Evolutionary conservation across 2,329 filamentous ascomycete genomes (phyloP).

Genomic region (Ceratocystis lukuohia): DNA sequence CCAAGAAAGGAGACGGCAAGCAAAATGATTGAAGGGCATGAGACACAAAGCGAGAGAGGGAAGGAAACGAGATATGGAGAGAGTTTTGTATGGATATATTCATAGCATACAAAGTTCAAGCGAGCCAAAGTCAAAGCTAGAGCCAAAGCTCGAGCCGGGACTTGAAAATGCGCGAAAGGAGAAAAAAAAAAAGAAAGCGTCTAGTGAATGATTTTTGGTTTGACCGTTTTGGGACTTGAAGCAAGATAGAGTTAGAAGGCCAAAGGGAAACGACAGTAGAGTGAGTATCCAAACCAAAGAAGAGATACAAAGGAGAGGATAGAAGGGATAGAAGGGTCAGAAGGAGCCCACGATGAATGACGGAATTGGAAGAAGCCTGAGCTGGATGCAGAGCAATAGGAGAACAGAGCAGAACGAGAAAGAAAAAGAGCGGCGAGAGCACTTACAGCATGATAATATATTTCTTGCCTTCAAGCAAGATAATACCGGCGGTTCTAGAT

Average conservation of each 20-base stretch:
- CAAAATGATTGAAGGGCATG: background rate
- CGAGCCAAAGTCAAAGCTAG: background rate
- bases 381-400: background rate
- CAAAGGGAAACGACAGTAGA: background rate
- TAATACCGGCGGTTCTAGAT: background rate
- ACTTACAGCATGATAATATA: background rate
- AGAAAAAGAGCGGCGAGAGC: background rate
- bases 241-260: background rate
- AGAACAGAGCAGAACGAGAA: background rate
- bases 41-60: background rate
- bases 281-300: background rate
- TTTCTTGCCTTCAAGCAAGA: background rate
- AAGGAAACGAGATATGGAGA: background rate
- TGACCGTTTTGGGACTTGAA: background rate
- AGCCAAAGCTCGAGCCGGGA: background rate
- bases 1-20: background rate
- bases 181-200: too few species aligned
- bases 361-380: background rate
- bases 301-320: background rate
- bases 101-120: background rate
- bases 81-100: background rate
- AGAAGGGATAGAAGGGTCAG: background rate
- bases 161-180: background rate
- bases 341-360: background rate
- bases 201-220: background rate